Conservation (phyloP, 2,329 filamentous ascomycete genomes). For the Esteya vermicola region DNA sequence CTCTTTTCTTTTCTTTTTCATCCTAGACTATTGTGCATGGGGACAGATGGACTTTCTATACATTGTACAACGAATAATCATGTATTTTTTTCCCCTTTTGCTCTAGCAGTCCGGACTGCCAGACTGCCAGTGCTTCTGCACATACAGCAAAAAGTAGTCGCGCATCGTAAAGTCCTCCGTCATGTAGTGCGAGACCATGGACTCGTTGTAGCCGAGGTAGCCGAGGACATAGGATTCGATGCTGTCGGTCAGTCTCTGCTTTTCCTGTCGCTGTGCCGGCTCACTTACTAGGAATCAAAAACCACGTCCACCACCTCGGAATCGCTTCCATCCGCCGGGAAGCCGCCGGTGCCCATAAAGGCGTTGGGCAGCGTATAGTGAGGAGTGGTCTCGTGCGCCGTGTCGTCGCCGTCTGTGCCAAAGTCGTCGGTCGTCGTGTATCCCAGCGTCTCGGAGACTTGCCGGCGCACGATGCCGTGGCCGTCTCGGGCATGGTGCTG, state of each 20-base stretch:
- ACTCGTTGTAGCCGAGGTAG: constrained; percentile 22
- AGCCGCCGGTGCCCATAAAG: constrained; percentile 33
- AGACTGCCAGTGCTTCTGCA: constrained; percentile 22
- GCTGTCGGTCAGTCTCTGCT: constrained; percentile 10
- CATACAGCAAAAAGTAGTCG: constrained; percentile 25
- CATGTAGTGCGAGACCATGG: constrained; percentile 23
- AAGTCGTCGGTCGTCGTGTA: constrained; percentile 44
- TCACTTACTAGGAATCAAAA: constrained; percentile 35
- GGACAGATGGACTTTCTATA: too few species aligned
- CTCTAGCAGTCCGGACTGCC: constrained; percentile 20
- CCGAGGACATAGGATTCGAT: constrained; percentile 23
- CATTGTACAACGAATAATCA: too few species aligned
- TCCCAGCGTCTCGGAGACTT: constrained; percentile 29
- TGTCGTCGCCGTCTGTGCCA: constrained; percentile 40
- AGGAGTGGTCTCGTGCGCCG: constrained; percentile 31
- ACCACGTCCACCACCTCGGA: constrained; percentile 35
- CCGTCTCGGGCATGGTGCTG: constrained; percentile 2
- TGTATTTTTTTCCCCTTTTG: too few species aligned
- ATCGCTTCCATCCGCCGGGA: constrained; percentile 26
- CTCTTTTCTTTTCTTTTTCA: not conserved
- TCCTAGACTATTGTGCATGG: too few species aligned
- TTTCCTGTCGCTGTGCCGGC: not conserved
- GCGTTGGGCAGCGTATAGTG: constrained; percentile 32
- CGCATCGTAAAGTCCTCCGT: constrained; percentile 23
- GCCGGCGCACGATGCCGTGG: constrained; percentile 29